phyloP scores from a whole-genome alignment of 2,329 filamentous ascomycete species.

The Penicillium sumatraense region DNA sequence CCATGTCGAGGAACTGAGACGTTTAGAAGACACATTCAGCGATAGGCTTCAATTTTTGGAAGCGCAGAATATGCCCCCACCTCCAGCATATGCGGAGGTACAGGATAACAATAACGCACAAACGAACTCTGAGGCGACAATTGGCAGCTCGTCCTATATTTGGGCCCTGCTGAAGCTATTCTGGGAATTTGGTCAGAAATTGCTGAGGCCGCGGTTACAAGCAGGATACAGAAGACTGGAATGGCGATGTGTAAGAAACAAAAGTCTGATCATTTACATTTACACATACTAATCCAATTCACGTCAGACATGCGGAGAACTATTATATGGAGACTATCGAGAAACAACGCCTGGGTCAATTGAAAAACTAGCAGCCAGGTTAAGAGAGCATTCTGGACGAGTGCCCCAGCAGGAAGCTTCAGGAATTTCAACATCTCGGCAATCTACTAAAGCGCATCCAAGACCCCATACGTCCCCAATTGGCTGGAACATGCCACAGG shows the following conservation, averaged over 20 bases:
- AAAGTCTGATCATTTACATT: no score
- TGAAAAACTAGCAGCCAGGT: neutral
- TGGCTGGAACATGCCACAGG: neutral
- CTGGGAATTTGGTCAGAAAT: neutral
- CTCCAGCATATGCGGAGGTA: no score
- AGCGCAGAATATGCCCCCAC: no score
- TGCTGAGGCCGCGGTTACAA: neutral
- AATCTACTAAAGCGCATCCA: neutral
- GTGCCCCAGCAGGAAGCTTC: slow-evolving; percentile 9
- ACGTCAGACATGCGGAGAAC: neutral
- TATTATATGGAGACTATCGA: neutral
- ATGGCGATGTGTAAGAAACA: neutral
- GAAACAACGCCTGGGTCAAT: neutral
- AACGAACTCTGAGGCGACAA: no score
- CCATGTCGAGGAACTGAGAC: no score
- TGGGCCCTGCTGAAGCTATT: no score
- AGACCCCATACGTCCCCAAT: neutral
- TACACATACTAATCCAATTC: no score
- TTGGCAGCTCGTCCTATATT: no score
- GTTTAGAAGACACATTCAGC: no score
- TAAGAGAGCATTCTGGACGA: slow-evolving; percentile 15
- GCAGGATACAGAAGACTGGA: neutral
- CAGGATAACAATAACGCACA: no score
- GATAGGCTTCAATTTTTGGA: no score
- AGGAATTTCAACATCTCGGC: neutral